Percentiles rank a stretch among this genome's conserved stretches.
Conservation (phyloP, 225 moss, liverwort and hornwort species). For the Marchantia polymorpha region DNA sequence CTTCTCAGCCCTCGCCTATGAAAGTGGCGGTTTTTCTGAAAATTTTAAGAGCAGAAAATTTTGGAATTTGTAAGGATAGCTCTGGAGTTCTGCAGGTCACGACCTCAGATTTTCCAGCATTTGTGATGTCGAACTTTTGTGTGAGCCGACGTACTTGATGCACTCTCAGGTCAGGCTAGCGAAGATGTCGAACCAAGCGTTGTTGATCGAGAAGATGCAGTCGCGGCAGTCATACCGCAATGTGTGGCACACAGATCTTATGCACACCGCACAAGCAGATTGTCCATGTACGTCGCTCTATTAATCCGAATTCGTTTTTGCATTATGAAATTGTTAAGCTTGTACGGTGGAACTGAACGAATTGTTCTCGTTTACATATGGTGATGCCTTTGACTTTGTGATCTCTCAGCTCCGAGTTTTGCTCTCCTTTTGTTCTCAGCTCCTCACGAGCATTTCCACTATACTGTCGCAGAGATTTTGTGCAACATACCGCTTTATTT, state of each 20-base stretch:
- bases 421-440: background rate
- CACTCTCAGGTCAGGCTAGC: background rate
- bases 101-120: background rate
- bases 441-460: background rate
- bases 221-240: constrained; percentile 45
- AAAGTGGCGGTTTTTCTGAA: too few species aligned
- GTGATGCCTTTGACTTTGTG: background rate
- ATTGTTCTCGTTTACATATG: too few species aligned
- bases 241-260: constrained; percentile 49
- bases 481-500: background rate
- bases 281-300: constrained; percentile 40
- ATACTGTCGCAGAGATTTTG: background rate
- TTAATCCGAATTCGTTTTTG: background rate
- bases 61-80: background rate
- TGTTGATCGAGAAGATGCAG: constrained; percentile 37
- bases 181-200: constrained; percentile 36
- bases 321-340: too few species aligned
- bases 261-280: constrained; percentile 32
- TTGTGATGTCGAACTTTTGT: background rate
- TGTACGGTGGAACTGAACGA: too few species aligned
- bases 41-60: background rate
- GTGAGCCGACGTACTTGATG: background rate
- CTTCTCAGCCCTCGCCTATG: background rate
- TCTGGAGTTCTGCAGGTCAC: background rate
- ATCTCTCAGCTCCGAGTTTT: background rate